Conservation (phyloP, 306 rosid genomes). For the Dalbergia cochinchinensis region DNA sequence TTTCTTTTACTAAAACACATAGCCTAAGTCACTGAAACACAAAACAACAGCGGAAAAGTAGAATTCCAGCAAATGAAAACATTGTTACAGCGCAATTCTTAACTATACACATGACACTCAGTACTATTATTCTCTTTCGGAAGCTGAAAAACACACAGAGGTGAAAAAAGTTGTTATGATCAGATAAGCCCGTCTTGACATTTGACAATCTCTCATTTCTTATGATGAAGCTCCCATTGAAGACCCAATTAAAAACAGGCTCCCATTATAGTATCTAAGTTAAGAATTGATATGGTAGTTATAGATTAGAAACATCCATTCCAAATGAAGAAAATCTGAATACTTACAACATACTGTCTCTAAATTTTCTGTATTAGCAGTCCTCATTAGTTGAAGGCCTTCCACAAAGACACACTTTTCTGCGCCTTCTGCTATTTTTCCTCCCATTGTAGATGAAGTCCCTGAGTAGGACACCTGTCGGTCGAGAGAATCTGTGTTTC, state of each 20-base stretch:
- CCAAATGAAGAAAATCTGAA: constrained; percentile 24
- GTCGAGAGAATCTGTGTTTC: constrained; percentile 59
- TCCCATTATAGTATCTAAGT: constrained; percentile 40
- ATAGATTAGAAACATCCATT: constrained; percentile 48
- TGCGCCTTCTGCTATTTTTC: constrained; percentile 61
- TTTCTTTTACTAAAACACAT: neutral
- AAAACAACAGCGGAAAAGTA: neutral
- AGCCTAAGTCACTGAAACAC: neutral
- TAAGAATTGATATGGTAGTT: constrained; percentile 45
- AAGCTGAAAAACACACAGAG: constrained; percentile 43
- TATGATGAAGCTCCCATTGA: constrained; percentile 36
- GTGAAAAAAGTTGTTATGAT: constrained; percentile 44
- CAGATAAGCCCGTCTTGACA: constrained; percentile 41
- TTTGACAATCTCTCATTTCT: constrained; percentile 43
- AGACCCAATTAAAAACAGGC: too few species aligned
- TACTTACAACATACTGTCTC: constrained; percentile 41
- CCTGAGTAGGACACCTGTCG: constrained; percentile 73
- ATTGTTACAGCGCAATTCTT: constrained; percentile 30
- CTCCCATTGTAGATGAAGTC: constrained; percentile 71
- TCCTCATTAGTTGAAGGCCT: constrained; percentile 77
- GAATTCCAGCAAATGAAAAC: constrained; percentile 7
- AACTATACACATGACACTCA: constrained; percentile 36
- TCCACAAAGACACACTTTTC: constrained; percentile 72
- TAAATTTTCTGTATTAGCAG: constrained; percentile 45
- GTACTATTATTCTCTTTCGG: constrained; percentile 11